Conservation (phyloP, 2,329 filamentous ascomycete species). For the Tolypocladium nubicola region DNA sequence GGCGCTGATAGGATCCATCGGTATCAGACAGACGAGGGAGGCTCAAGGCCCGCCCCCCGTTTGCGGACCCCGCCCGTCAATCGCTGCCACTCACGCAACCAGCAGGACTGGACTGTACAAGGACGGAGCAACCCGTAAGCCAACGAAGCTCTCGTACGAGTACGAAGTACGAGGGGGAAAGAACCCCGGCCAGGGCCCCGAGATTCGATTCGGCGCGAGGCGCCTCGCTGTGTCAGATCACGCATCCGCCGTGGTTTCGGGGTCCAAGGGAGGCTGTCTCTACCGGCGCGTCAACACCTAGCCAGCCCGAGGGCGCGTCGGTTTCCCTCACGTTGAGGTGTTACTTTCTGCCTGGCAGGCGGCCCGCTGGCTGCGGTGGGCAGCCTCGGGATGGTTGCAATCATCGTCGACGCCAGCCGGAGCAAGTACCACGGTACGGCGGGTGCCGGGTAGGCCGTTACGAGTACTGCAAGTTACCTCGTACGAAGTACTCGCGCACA, state of each 20-base stretch:
- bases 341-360: no score
- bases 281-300: background rate
- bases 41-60: background rate
- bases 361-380: no score
- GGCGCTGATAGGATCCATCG: background rate
- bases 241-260: background rate
- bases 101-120: no score
- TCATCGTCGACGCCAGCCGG: background rate
- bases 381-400: background rate
- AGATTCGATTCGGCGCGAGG: background rate
- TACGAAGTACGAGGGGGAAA: background rate
- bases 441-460: background rate
- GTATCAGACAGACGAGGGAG: background rate
- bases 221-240: constrained; percentile 1
- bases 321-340: no score
- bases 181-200: background rate
- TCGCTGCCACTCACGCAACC: background rate
- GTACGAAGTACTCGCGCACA: no score
- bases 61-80: background rate
- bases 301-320: background rate
- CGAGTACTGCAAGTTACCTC: no score
- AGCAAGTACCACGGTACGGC: no score
- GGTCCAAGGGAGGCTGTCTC: background rate
- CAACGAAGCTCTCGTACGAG: no score
- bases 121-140: no score